Conservation (phyloP, 495 filamentous ascomycete species). For the Podospora bellae-mahoneyi region DNA sequence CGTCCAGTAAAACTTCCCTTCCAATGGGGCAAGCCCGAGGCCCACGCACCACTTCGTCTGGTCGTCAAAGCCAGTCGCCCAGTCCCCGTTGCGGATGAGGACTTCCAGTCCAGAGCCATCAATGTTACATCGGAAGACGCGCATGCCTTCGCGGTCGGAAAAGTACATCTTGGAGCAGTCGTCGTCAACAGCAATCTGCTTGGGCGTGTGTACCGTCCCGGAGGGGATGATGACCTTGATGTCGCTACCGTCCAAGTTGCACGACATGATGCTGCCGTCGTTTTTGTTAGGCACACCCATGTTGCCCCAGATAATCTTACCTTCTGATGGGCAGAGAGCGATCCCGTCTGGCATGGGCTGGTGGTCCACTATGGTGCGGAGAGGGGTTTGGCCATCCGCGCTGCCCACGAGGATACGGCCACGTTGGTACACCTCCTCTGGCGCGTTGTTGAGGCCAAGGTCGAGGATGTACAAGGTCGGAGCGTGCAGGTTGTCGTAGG, state of each 20-base stretch:
- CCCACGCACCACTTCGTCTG: constrained; percentile 53
- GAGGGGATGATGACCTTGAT: constrained; percentile 31
- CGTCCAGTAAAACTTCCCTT: constrained; percentile 52
- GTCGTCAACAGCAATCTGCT: constrained; percentile 44
- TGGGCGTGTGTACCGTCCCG: constrained; percentile 49
- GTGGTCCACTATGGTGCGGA: constrained; percentile 21
- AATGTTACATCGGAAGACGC: constrained; percentile 43
- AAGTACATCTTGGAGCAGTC: constrained; percentile 45
- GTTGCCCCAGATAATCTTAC: constrained; percentile 53
- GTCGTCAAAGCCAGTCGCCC: constrained; percentile 19
- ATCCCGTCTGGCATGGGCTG: constrained; percentile 50
- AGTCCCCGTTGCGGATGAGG: constrained; percentile 21
- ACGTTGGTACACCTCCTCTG: constrained; percentile 14
- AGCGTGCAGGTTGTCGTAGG: constrained; percentile 23
- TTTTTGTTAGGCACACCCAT: constrained; percentile 41
- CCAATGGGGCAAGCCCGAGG: constrained; percentile 38
- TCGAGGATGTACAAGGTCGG: constrained; percentile 29
- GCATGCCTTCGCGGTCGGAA: constrained; percentile 53
- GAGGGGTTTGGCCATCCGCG: constrained; percentile 24
- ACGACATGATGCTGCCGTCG: constrained; percentile 45
- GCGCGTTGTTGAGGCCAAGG: constrained; percentile 22
- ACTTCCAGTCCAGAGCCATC: constrained; percentile 46
- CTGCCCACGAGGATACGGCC: constrained; percentile 31
- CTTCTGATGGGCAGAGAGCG: constrained; percentile 33
- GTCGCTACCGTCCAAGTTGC: constrained; percentile 42